A percentile compares a stretch with the other conserved stretches of the same genome.
These are phyloP conservation scores for Termitomyces heimii DNA, from an alignment of 768 basidiomycete genomes.

Conservation along the genomic window DNA sequence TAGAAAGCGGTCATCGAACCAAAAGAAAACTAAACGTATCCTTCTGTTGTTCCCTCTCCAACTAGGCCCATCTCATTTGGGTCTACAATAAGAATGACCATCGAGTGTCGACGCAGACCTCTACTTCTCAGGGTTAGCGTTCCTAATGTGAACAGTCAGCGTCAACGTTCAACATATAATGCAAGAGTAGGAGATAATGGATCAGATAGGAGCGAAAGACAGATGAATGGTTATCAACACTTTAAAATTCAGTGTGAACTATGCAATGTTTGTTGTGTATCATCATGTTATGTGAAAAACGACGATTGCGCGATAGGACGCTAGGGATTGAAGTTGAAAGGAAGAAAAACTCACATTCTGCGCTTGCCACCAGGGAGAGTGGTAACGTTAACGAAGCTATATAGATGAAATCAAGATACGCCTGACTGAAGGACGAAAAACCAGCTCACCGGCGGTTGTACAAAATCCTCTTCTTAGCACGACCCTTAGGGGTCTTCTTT, in stretches of 20 bases:
- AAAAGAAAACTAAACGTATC: background rate
- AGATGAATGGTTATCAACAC: conserved; percentile 85
- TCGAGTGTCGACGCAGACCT: background rate
- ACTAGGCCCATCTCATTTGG: too few species aligned
- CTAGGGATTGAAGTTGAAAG: background rate
- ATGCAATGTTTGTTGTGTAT: conserved; percentile 64
- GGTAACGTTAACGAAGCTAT: conserved; percentile 91
- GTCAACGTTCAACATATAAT: background rate
- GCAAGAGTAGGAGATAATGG: conserved; percentile 12
- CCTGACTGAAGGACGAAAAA: too few species aligned
- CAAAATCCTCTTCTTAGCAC: conserved; percentile 80
- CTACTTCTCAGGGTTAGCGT: conserved; percentile 63
- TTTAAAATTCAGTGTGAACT: conserved; percentile 91
- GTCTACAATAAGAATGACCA: background rate
- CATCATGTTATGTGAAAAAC: conserved; percentile 34
- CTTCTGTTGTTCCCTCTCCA: background rate
- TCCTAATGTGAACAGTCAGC: conserved; percentile 36
- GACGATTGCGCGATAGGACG: background rate
- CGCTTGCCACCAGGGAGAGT: conserved; percentile 88
- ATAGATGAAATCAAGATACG: conserved; percentile 57
- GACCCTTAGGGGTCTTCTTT: conserved; percentile 96
- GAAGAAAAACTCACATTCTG: conserved; percentile 68
- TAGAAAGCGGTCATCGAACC: background rate
- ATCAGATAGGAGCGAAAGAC: conserved; percentile 99
- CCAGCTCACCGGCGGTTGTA: conserved; percentile 7